Evolutionary conservation across 768 basidiomycete species (phyloP), one percentile per base, ranked within the genome.

Genomic region (Cystofilobasidium bisporidii): DNA sequence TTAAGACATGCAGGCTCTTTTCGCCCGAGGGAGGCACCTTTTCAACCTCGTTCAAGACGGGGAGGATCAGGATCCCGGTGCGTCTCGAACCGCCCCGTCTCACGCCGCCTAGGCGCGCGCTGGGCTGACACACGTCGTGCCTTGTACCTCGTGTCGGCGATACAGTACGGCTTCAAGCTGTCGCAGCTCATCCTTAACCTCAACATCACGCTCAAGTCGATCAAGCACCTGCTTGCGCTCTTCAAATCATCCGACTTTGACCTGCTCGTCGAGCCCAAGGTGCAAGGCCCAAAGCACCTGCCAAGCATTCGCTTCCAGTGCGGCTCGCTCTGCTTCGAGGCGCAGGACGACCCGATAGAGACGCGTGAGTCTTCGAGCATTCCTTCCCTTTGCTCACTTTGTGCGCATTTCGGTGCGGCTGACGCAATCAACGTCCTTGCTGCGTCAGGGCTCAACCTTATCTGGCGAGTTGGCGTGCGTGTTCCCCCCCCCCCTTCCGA

Each of bases 261-360:
- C 76, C 81, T 61, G 28, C 81, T 86, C 67, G 80, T 83, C n/a
- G 76, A 76, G 20, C 92, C 93, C 1, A 80, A 79, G 43, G 80
- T 85, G 0, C 90, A 94, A 75, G 81, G 79, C 3, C 84, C 91
- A 0, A 96, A 91, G 76, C 71, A 74, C 0, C 77, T 91, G 2
- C 90, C 90, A 0, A 80, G 81, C 63, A 74, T 93, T 55, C 77
- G 78, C 0, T 73, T 94, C 55, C 78, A 75, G 14, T 76, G 92
- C 60, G 80, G 81, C n/a, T 80, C 80, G 53, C 72, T 94, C 40
- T 84, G 83, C 58, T 72, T 89, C 12, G 91, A 96, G 76, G 85
- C 85, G 30, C 83, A 85, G 28, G 93, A 98, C 75, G 88, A 91
- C 72, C 83, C 86, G 1, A 84, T 96, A 65, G 93, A 98, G 76